Evolutionary conservation across 805 yeast genomes (phyloP).

Genomic region (Jamesozyma jinghongensis): DNA sequence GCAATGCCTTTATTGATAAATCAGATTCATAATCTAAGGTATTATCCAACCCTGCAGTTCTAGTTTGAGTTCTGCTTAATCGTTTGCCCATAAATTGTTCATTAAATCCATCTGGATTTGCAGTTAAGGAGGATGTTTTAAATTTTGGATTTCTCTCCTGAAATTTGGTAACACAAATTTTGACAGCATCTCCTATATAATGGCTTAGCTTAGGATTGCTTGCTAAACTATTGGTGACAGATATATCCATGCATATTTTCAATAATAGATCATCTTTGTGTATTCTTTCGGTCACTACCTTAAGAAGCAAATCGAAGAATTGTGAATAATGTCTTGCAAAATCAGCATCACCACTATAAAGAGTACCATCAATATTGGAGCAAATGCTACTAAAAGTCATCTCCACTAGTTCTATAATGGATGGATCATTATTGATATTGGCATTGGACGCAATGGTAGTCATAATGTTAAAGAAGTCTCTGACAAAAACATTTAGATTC

Average conservation of each 20-base stretch:
- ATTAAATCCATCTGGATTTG: slow-evolving; percentile 2
- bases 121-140: slow-evolving; percentile 8
- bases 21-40: slow-evolving; percentile 21
- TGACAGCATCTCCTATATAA: slow-evolving; percentile 20
- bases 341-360: slow-evolving; percentile 55
- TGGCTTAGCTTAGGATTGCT: slow-evolving; percentile 23
- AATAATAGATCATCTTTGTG: slow-evolving; percentile 25
- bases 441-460: slow-evolving; percentile 35
- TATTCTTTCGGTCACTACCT: slow-evolving; percentile 17
- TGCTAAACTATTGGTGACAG: slow-evolving; percentile 23
- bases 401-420: slow-evolving; percentile 46
- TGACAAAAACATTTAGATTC: slow-evolving; percentile 76
- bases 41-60: slow-evolving; percentile 21
- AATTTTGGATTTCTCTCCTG: slow-evolving; percentile 23
- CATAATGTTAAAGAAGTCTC: slow-evolving; percentile 54
- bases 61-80: slow-evolving; percentile 27
- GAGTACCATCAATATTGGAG: slow-evolving; percentile 46
- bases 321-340: slow-evolving; percentile 41
- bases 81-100: slow-evolving; percentile 16
- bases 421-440: slow-evolving; percentile 45
- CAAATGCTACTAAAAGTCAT: slow-evolving; percentile 42
- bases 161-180: slow-evolving; percentile 17
- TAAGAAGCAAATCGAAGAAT: slow-evolving; percentile 29
- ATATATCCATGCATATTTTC: slow-evolving; percentile 27
- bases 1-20: slow-evolving; percentile 37